Base-by-base conservation (phyloP, 176 grass and related monocot species). In the Raddia guianensis region DNA sequence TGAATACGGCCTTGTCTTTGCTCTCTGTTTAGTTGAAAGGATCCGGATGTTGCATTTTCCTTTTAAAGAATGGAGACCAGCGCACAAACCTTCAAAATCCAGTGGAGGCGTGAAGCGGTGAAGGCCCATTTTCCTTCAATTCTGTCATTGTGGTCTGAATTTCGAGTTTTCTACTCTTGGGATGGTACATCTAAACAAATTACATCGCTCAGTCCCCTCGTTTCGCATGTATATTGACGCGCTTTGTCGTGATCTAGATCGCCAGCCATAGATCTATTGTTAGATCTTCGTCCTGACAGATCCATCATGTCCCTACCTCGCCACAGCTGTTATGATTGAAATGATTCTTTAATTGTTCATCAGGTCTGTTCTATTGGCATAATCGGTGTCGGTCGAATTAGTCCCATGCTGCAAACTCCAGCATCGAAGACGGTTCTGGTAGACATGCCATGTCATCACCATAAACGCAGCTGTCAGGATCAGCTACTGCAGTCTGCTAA, bases 191-290 rank as follows among this genome's bases (percentile, higher is more conserved):
- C 72, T 14, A 40, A 40, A 67, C 20, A 37, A 56, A 49, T 60
- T 68, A 51, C n/a, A 68, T 63, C 44, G 46, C 53, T 73, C 49
- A 68, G 51, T 86, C 16, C 51, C 63, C 18, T 54, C 12, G 45
- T 56, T 18, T 48, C 10, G 7, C 56, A 64, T 12, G 48, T 33
- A 4, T 13, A 32, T 2, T 32, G 54, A 27, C 1, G 12, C 44
- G 65, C 73, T 73, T 63, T 46, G 47, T 55, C 52, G 14, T 55
- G 5, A 56, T 49, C 48, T 40, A 27, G 40, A 66, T 78, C 48
- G 16, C 27, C 16, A 3, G 3, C 10, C 7, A 60, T 18, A 63
- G n/a, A 47, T 72, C 43, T 72, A 15, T 12, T 34, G 13, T 10
- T 1, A 3, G 11, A 9, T 55, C 57, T 78, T 85, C 1, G 20